Evolutionary conservation across 345 rosid genomes (phyloP), one percentile per base, ranked within the genome.

Genomic region (Brassica rapa): DNA sequence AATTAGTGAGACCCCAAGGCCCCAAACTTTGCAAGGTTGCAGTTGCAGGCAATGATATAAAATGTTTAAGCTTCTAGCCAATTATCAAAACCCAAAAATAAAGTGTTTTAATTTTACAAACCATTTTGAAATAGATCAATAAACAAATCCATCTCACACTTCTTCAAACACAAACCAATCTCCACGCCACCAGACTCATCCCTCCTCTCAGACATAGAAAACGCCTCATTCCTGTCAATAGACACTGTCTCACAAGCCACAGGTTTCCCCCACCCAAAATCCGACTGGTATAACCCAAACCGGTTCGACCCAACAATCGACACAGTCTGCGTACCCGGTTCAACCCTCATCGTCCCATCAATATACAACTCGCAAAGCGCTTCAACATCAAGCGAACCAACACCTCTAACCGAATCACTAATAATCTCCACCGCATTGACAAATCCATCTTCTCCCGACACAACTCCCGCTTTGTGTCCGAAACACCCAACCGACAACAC

Each of bases 181-280:
- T 81, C 83, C 11, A 81, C 78, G 0, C 81, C 83, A 23, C 78
- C 78, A 1, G 32, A 0, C 24, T 66, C 81, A 70, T 73, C 67
- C 61, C 16, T 69, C 32, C 70, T 78, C 37, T 71, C 75, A 14
- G 70, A 71, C 78, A 81, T 61, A 0, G 71, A 77, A 10, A 84
- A 33, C 4, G 6, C 71, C 6, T 30, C 64, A 1, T 39, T 51
- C 46, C 65, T 23, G 8, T 80, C 65, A 3, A 35, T 74, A 1
- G 71, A 60, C 66, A 29, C 46, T 0, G 67, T 15, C 71, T 65
- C 77, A 10, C 11, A 19, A 0, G 5, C 37, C n/a, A 29, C 55
- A 1, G 82, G 77, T 29, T 30, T 72, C 2, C 82, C 77, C 77
- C 80, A 76, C 46, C 80, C 80, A 9, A 67, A 76, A 61, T 76